phyloP scores from a whole-genome alignment of 768 basidiomycete genomes.

The Chalciporus chontae region DNA sequence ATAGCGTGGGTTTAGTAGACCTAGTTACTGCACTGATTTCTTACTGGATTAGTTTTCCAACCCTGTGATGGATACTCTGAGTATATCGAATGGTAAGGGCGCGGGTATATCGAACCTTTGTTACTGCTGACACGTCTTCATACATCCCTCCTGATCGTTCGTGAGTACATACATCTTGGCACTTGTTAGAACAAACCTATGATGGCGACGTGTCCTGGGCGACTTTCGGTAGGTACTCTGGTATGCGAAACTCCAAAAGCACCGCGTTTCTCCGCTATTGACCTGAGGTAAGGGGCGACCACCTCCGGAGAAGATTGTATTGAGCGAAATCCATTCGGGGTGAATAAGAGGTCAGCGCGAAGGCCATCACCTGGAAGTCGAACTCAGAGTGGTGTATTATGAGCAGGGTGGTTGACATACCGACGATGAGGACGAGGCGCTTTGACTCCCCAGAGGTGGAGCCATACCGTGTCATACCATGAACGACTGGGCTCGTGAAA shows the following conservation, averaged over 20 bases:
- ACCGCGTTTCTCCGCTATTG: slow-evolving; percentile 61
- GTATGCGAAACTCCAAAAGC: slow-evolving; percentile 86
- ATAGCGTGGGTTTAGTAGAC: slow-evolving; percentile 1
- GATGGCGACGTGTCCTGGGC: slow-evolving; percentile 86
- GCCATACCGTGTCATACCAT: slow-evolving; percentile 65
- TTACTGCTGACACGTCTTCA: slow-evolving; percentile 85
- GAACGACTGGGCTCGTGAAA: slow-evolving; percentile 78
- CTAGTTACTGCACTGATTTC: background rate
- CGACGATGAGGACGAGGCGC: slow-evolving; percentile 76
- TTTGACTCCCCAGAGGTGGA: slow-evolving; percentile 51
- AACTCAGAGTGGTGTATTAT: background rate
- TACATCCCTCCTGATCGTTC: slow-evolving; percentile 76
- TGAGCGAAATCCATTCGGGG: slow-evolving; percentile 53
- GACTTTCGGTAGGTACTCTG: slow-evolving; percentile 81
- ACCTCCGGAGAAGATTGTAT: slow-evolving; percentile 51
- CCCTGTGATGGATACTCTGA: slow-evolving; percentile 42
- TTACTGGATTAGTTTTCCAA: slow-evolving; percentile 82
- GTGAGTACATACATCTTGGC: slow-evolving; percentile 1
- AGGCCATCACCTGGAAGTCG: slow-evolving; percentile 68
- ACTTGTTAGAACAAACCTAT: slow-evolving; percentile 48
- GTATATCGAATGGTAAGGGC: slow-evolving; percentile 2
- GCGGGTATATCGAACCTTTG: slow-evolving; percentile 49
- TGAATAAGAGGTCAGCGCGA: slow-evolving; percentile 76
- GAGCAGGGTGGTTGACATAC: slow-evolving; percentile 34
- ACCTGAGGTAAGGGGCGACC: slow-evolving; percentile 72